Evolutionary conservation across 371 early-diverging fungal genomes (phyloP).

Genomic region (Mortierella sp.): DNA sequence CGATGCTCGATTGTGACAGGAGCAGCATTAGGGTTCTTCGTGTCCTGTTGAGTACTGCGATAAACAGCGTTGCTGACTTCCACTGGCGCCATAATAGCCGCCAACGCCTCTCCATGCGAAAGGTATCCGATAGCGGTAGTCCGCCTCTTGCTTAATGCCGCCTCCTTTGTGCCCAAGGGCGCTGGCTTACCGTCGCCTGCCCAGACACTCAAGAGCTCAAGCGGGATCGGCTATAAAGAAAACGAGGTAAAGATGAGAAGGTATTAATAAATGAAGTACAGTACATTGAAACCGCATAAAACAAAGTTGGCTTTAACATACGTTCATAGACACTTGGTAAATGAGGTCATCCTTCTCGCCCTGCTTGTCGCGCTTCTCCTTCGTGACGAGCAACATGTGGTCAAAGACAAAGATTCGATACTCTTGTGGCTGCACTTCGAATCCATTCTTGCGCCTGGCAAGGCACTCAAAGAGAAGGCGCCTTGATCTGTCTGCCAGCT

Average conservation of each 20-base stretch:
- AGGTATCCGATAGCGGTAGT: constrained; percentile 14
- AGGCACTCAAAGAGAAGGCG: constrained; percentile 85
- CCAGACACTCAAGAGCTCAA: constrained; percentile 76
- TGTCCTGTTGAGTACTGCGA: constrained; percentile 16
- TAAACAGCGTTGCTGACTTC: not conserved
- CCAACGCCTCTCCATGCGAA: constrained; percentile 4
- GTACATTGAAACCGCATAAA: not conserved
- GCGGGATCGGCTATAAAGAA: constrained; percentile 76
- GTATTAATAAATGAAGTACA: too few relatives aligned
- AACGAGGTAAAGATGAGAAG: not conserved
- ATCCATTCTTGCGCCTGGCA: constrained; percentile 73
- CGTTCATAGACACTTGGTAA: constrained; percentile 5
- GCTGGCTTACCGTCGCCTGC: constrained; percentile 68
- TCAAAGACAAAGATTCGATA: constrained; percentile 88
- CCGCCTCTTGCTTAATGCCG: not conserved
- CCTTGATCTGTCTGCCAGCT: constrained; percentile 76
- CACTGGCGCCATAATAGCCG: not conserved
- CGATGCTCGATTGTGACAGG: constrained; percentile 44
- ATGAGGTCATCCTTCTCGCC: constrained; percentile 62
- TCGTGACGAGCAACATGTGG: constrained; percentile 86
- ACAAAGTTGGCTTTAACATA: not conserved
- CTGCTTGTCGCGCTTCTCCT: constrained; percentile 64
- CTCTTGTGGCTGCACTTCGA: constrained; percentile 77
- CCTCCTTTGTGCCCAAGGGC: constrained; percentile 15
- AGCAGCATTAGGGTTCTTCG: constrained; percentile 13